Percentiles rank a stretch among this genome's conserved stretches.
Evolutionary conservation across 768 basidiomycete species (phyloP).

Genomic region (Lyophyllum atratum): DNA sequence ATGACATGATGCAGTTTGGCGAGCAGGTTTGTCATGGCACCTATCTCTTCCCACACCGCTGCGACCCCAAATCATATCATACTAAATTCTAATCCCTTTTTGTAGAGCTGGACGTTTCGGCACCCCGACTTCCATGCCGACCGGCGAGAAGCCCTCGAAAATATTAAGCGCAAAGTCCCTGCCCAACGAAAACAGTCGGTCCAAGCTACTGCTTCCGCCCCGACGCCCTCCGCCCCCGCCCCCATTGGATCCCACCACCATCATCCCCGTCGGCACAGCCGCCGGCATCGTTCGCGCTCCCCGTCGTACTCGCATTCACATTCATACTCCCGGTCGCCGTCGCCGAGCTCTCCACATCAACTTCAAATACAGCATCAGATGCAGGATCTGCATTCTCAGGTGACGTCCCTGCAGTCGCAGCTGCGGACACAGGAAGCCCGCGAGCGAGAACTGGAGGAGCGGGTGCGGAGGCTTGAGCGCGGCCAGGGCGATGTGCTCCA

Average conservation of each 20-base stretch:
- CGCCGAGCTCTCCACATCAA: conserved; percentile 1
- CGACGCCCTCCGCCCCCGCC: conserved; percentile 15
- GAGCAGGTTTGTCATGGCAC: conserved; percentile 45
- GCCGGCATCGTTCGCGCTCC: conserved; percentile 13
- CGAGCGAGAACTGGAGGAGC: conserved; percentile 33
- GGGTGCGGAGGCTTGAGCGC: conserved; percentile 37
- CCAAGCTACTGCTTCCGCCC: conserved; percentile 24
- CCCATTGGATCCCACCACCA: conserved; percentile 28
- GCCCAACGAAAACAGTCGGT: conserved; percentile 51
- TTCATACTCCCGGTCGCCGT: conserved; percentile 25
- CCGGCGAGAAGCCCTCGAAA: conserved; percentile 54
- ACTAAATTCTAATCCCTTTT: background rate
- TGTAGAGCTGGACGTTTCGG: conserved; percentile 58
- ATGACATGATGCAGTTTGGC: conserved; percentile 70
- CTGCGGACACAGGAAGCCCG: conserved; percentile 31
- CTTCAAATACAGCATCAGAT: conserved; percentile 3
- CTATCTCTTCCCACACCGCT: background rate
- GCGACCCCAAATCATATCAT: background rate
- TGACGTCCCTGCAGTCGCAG: conserved; percentile 31
- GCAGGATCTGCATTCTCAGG: conserved; percentile 12
- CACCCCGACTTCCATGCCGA: conserved; percentile 62
- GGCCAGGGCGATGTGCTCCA: conserved; percentile 39
- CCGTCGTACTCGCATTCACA: conserved; percentile 18
- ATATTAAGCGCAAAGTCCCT: conserved; percentile 62
- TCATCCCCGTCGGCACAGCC: conserved; percentile 15